phyloP scores from a whole-genome alignment of 1,139 yeast species.

The Petasospora fabianii region DNA sequence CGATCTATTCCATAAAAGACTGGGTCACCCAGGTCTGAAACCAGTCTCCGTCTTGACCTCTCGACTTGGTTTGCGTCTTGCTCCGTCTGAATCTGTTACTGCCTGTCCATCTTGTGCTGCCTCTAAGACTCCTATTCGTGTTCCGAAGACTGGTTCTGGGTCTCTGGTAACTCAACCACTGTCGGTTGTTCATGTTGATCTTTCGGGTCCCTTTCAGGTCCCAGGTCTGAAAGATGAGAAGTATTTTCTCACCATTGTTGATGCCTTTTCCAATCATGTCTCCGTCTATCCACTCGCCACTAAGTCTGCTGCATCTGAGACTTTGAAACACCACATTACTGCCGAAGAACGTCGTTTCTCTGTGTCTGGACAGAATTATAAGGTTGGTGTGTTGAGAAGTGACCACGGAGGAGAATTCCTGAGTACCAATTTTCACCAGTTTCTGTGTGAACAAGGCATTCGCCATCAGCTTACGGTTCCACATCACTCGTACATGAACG shows the following conservation, averaged over 20 bases:
- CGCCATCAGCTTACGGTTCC: not conserved
- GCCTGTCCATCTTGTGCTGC: not conserved
- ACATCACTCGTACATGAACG: not conserved
- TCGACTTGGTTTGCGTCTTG: too few species aligned
- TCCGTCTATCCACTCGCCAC: not conserved
- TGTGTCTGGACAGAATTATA: not conserved
- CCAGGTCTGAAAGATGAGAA: not conserved
- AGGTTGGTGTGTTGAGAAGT: not conserved
- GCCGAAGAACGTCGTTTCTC: not conserved
- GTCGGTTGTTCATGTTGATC: not conserved
- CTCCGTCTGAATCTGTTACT: too few species aligned
- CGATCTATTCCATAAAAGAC: too few species aligned
- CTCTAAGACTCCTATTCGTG: not conserved
- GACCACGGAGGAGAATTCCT: constrained; percentile 13
- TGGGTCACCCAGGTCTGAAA: too few species aligned
- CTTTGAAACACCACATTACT: not conserved
- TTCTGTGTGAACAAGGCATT: not conserved
- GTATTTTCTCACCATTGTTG: not conserved
- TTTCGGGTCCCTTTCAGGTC: not conserved
- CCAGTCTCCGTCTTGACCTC: too few species aligned
- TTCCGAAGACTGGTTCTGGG: not conserved
- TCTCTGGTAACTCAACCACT: not conserved
- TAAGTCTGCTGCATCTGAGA: not conserved
- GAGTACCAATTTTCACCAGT: not conserved
- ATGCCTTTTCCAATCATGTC: not conserved